A percentile compares a stretch with the other conserved stretches of the same genome.
phyloP scores from a whole-genome alignment of 331 rosid species.

The Rhamnella rubrinervis region DNA sequence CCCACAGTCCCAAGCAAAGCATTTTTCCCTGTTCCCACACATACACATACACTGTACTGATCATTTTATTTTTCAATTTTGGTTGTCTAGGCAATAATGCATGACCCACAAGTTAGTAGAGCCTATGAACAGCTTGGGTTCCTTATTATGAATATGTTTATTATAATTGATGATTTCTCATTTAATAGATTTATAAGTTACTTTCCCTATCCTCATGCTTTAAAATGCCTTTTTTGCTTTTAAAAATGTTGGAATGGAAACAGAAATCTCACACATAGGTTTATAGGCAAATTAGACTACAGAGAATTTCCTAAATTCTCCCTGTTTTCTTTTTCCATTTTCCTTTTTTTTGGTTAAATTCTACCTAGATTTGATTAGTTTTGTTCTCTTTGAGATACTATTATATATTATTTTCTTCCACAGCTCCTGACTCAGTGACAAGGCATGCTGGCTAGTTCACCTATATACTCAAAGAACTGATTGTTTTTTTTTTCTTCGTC shows the following conservation, averaged over 20 bases:
- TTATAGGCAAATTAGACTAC: slow-evolving; percentile 26
- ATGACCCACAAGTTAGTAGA: not conserved
- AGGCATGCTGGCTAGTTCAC: slow-evolving; percentile 60
- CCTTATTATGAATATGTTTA: not conserved
- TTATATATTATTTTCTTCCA: slow-evolving; percentile 41
- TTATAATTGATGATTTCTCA: not conserved
- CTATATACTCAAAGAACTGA: slow-evolving; percentile 49
- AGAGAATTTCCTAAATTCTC: slow-evolving; percentile 51
- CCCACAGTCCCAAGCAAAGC: slow-evolving; percentile 41
- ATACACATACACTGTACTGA: not conserved
- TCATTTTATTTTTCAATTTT: slow-evolving; percentile 7
- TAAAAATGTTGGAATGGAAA: slow-evolving; percentile 25
- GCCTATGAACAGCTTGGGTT: not conserved
- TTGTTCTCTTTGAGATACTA: slow-evolving; percentile 24
- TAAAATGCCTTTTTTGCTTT: slow-evolving; percentile 33
- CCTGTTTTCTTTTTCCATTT: slow-evolving; percentile 14
- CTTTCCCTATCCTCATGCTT: not conserved
- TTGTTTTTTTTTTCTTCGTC: slow-evolving; percentile 25
- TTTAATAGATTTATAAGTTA: not conserved
- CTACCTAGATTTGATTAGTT: slow-evolving; percentile 34
- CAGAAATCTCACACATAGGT: slow-evolving; percentile 29
- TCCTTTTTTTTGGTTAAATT: not conserved
- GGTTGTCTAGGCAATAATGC: no score
- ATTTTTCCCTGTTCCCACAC: slow-evolving; percentile 23
- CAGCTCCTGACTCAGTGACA: slow-evolving; percentile 57